Evolutionary conservation across 805 yeast genomes (phyloP).

Genomic region (Wickerhamiella hasegawae): DNA sequence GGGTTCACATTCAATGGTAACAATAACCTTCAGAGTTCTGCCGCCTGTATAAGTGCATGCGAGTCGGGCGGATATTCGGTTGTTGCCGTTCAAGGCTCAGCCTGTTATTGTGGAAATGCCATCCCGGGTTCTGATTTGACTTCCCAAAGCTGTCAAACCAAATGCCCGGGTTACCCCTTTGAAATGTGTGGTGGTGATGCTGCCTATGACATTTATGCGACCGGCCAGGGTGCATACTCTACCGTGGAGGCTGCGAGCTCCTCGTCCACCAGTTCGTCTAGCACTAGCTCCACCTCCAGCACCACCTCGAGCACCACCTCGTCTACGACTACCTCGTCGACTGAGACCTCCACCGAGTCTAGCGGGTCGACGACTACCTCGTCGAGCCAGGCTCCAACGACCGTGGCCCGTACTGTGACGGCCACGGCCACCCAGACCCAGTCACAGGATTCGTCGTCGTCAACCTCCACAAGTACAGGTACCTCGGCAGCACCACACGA

Average conservation of each 20-base stretch:
- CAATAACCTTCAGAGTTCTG: neutral
- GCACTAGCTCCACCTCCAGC: conserved; percentile 11
- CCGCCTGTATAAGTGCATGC: conserved; percentile 8
- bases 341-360: conserved; percentile 14
- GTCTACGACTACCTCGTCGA: conserved; percentile 13
- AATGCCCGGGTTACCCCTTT: conserved; percentile 46
- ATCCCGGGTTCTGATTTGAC: conserved; percentile 19
- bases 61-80: conserved; percentile 28
- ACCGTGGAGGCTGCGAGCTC: neutral
- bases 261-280: conserved; percentile 1
- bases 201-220: conserved; percentile 22
- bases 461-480: no score
- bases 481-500: no score
- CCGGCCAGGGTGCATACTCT: neutral
- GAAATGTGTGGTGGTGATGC: conserved; percentile 51
- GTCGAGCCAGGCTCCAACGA: conserved; percentile 12
- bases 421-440: conserved; percentile 9
- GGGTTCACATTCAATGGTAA: neutral
- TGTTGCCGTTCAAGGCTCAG: conserved; percentile 34
- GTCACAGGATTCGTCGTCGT: no score
- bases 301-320: conserved; percentile 8
- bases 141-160: conserved; percentile 23
- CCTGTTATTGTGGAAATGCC: conserved; percentile 53
- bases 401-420: conserved; percentile 9
- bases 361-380: no score